Percentiles rank a stretch among this genome's conserved stretches.
These are phyloP conservation scores for Xylaria arbuscula DNA, from an alignment of 2,329 filamentous ascomycete species.

Conservation along the genomic window DNA sequence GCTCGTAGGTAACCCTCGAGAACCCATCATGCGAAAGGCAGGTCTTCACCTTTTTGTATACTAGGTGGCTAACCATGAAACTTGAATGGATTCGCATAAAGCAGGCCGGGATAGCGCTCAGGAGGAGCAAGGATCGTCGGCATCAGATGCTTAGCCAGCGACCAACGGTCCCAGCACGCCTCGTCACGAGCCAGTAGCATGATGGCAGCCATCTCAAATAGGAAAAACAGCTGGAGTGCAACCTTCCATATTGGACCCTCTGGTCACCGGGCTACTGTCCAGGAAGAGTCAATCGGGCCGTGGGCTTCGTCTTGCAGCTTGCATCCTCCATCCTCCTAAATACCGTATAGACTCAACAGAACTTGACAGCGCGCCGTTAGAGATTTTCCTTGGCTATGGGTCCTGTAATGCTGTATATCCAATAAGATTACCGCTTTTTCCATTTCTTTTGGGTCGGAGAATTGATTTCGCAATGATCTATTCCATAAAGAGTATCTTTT, in stretches of 20 bases:
- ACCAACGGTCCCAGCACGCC: conserved; percentile 12
- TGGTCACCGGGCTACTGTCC: not conserved
- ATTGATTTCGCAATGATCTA: no score
- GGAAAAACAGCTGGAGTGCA: conserved; percentile 19
- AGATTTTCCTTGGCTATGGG: no score
- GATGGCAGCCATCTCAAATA: conserved; percentile 26
- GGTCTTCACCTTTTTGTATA: conserved; percentile 6
- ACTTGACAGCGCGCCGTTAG: no score
- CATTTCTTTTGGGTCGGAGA: no score
- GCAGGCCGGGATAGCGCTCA: not conserved
- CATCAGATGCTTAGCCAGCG: conserved; percentile 1
- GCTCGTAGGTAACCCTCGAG: not conserved
- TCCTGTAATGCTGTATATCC: no score
- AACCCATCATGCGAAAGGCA: conserved; percentile 7
- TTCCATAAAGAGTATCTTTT: no score
- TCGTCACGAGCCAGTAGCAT: conserved; percentile 34
- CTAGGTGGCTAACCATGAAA: conserved; percentile 10
- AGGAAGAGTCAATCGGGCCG: conserved; percentile 27
- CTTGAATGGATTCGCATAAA: conserved; percentile 25
- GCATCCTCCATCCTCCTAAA: not conserved
- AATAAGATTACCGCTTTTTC: no score
- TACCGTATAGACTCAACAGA: no score
- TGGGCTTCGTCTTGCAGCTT: conserved; percentile 12
- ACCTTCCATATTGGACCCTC: conserved; percentile 35
- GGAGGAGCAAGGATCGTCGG: conserved; percentile 20